Percentiles rank a stretch among this genome's conserved stretches.
phyloP scores from a whole-genome alignment of 169 alveolate species.

The Plasmodium ovale region DNA sequence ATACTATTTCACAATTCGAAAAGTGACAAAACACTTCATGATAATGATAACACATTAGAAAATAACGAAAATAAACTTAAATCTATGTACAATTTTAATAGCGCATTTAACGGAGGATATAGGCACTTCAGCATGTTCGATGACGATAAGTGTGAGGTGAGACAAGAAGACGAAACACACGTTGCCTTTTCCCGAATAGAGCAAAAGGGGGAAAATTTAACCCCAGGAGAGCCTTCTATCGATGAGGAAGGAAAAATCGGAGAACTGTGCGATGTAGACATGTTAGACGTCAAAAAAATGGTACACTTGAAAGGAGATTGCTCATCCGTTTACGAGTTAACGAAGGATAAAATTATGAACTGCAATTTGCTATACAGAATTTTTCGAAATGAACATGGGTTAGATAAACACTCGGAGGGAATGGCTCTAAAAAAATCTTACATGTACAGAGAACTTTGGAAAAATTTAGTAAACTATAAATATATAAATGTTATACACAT shows the following conservation, averaged over 20 bases:
- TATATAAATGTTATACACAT: conserved; percentile 67
- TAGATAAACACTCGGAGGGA: background rate
- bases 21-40: background rate
- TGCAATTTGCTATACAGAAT: conserved; percentile 10
- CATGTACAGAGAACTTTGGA: conserved; percentile 62
- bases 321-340: background rate
- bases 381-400: background rate
- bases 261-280: background rate
- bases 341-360: conserved; percentile 24
- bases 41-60: background rate
- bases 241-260: background rate
- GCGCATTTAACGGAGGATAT: conserved; percentile 17
- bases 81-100: conserved; percentile 37
- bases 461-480: conserved; percentile 48
- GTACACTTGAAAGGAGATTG: background rate
- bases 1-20: too few relatives aligned
- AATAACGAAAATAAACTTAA: conserved; percentile 6
- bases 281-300: conserved; percentile 1
- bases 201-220: background rate
- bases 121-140: conserved; percentile 26
- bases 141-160: conserved; percentile 2
- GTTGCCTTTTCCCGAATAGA: background rate
- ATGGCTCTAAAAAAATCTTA: conserved; percentile 20
- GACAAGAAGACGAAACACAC: background rate
- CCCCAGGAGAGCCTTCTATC: background rate